A percentile compares a stretch with the other conserved stretches of the same genome.
phyloP scores from a whole-genome alignment of 108 stramenopile genomes.

The Nannochloropsis gaditana region DNA sequence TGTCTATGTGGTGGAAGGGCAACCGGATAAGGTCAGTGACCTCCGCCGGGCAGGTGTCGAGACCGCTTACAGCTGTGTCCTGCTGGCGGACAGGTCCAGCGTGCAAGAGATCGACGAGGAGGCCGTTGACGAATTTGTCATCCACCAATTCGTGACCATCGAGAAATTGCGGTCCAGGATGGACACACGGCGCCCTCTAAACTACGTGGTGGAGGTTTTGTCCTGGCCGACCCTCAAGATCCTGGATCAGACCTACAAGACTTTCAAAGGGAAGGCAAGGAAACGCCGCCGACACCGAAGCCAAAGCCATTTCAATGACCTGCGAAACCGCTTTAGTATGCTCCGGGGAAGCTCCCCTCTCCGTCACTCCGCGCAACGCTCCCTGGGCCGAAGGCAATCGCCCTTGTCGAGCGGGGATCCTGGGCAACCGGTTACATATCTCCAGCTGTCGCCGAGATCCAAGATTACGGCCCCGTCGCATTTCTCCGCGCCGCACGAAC shows the following conservation, averaged over 20 bases:
- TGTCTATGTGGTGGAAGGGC: background rate
- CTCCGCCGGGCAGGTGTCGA: constrained; percentile 19
- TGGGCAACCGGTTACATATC: background rate
- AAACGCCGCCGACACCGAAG: background rate
- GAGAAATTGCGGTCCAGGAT: background rate
- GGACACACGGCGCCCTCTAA: background rate
- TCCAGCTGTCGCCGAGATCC: background rate
- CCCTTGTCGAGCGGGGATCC: background rate
- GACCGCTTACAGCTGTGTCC: background rate
- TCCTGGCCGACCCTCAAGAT: constrained; percentile 14
- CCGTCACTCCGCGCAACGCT: background rate
- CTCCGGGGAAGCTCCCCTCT: constrained; percentile 2
- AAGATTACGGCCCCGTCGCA: background rate
- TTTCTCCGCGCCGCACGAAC: background rate
- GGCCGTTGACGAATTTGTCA: background rate
- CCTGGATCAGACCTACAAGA: constrained; percentile 17
- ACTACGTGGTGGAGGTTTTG: background rate
- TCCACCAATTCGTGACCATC: background rate
- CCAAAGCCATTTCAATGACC: background rate
- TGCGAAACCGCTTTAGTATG: background rate
- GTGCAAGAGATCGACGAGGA: constrained; percentile 19
- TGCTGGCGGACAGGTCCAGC: background rate
- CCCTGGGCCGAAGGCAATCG: background rate
- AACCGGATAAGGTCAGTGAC: constrained; percentile 3
- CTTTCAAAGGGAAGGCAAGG: background rate